Conservation (phyloP, 2,329 filamentous ascomycete genomes). For the Pseudogymnoascus sp. region DNA sequence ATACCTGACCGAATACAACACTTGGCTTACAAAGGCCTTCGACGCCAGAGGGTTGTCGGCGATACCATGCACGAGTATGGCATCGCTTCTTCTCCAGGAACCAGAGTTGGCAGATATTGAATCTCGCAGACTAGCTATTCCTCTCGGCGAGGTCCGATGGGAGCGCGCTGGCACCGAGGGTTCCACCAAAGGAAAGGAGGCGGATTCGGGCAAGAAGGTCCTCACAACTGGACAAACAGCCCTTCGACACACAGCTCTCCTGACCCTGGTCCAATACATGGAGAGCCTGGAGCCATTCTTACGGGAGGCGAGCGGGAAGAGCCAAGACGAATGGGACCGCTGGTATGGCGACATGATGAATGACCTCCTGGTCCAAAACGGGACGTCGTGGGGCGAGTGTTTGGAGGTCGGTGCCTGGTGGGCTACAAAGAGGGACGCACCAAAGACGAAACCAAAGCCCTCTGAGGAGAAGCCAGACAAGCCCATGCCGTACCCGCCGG, state of each 20-base stretch:
- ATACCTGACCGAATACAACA: constrained; percentile 75
- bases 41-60: constrained; percentile 61
- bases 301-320: constrained; percentile 75
- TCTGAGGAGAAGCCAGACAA: background rate
- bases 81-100: constrained; percentile 73
- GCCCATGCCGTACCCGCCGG: constrained; percentile 3
- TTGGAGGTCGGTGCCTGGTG: constrained; percentile 81
- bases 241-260: constrained; percentile 68
- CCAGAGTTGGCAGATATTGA: constrained; percentile 64
- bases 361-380: constrained; percentile 70
- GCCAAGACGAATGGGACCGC: constrained; percentile 82
- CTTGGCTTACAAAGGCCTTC: constrained; percentile 69
- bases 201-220: constrained; percentile 21
- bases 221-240: constrained; percentile 57
- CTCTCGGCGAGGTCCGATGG: constrained; percentile 77
- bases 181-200: constrained; percentile 25
- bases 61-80: constrained; percentile 70
- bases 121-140: constrained; percentile 74
- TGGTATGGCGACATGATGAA: constrained; percentile 86
- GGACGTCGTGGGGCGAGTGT: constrained; percentile 76
- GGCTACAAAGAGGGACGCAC: constrained; percentile 56
- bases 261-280: constrained; percentile 74
- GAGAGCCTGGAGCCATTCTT: constrained; percentile 77
- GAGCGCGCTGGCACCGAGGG: constrained; percentile 65
- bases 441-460: background rate